Percentiles rank a stretch among this genome's conserved stretches.
Conservation (phyloP, 1,139 yeast genomes). For the Hansenula lynferdii region DNA sequence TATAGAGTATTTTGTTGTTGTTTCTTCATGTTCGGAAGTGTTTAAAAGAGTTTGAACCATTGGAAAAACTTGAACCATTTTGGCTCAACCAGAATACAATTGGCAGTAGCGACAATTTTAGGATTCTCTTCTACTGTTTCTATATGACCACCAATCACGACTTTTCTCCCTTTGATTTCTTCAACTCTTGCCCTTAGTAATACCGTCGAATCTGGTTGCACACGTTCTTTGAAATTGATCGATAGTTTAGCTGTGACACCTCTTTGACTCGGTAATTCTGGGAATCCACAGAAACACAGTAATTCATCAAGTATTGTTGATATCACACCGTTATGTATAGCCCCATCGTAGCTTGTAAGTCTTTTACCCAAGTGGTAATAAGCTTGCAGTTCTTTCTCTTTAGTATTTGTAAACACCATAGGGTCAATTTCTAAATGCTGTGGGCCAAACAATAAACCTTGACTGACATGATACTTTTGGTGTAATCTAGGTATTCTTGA, state of each 20-base stretch:
- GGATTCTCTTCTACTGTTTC: constrained; percentile 23
- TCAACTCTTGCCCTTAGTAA: constrained; percentile 64
- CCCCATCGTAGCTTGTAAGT: constrained; percentile 57
- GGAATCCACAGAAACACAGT: constrained; percentile 82
- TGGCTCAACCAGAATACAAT: constrained; percentile 70
- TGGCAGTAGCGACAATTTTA: constrained; percentile 46
- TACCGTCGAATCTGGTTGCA: constrained; percentile 61
- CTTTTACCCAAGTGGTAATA: constrained; percentile 69
- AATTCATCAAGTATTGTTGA: constrained; percentile 86
- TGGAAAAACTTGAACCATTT: constrained; percentile 68
- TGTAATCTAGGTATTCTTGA: constrained; percentile 57
- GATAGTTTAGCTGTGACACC: constrained; percentile 89
- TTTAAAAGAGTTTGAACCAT: constrained; percentile 43
- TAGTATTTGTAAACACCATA: constrained; percentile 43
- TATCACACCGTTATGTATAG: constrained; percentile 82
- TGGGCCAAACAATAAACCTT: constrained; percentile 62
- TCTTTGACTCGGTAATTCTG: constrained; percentile 69
- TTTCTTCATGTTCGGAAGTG: too few species aligned
- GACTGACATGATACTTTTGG: constrained; percentile 56
- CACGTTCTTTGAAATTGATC: constrained; percentile 61
- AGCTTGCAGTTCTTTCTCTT: constrained; percentile 45
- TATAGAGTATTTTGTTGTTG: background rate
- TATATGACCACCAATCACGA: constrained; percentile 19
- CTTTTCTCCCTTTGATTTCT: constrained; percentile 71
- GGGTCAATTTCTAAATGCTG: constrained; percentile 66